Evolutionary conservation across 441 rosid species (phyloP).

Genomic region (Adansonia madagascariensis): DNA sequence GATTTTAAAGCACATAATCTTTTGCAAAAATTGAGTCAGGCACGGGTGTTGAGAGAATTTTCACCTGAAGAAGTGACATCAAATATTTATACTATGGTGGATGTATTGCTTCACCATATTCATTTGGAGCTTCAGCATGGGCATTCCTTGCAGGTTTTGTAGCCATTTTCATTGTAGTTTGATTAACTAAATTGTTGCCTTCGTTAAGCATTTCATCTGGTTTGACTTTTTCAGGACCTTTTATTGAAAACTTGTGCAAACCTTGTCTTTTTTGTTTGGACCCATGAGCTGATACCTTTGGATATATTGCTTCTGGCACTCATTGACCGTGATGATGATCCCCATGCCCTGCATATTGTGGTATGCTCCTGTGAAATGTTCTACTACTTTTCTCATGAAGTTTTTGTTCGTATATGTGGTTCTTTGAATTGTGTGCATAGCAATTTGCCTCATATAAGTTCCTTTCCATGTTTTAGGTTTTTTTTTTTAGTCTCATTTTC

Average conservation of each 20-base stretch:
- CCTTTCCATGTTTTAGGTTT: neutral
- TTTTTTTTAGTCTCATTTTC: no score
- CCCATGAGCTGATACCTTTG: constrained; percentile 90
- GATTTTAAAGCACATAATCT: constrained; percentile 23
- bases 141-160: constrained; percentile 67
- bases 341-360: constrained; percentile 88
- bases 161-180: constrained; percentile 24
- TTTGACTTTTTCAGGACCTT: constrained; percentile 54
- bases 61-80: constrained; percentile 94
- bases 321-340: constrained; percentile 95
- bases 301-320: constrained; percentile 93
- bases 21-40: constrained; percentile 49
- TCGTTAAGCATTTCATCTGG: constrained; percentile 14
- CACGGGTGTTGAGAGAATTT: constrained; percentile 80
- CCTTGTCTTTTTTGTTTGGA: constrained; percentile 82
- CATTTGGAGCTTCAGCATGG: constrained; percentile 83
- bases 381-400: neutral
- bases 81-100: constrained; percentile 94
- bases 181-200: constrained; percentile 20
- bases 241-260: constrained; percentile 67
- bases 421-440: neutral
- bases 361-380: constrained; percentile 45
- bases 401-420: constrained; percentile 6
- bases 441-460: neutral
- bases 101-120: constrained; percentile 85